Conservation (phyloP, 1,284 basidiomycete species). For the Pholiota adiposa region DNA sequence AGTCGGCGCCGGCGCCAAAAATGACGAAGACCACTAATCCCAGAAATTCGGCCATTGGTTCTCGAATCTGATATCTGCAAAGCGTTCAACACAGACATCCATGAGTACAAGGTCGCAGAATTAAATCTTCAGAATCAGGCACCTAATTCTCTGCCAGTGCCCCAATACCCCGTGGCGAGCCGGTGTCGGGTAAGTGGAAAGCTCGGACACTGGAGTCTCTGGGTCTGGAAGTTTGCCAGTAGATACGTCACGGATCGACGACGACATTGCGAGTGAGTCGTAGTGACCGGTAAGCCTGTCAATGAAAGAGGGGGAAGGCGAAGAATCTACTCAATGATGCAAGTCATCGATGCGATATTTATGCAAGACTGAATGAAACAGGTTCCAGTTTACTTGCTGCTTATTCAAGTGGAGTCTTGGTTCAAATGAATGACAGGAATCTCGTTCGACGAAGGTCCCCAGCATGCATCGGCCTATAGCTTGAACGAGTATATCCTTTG, state of each 20-base stretch:
- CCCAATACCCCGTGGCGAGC: neutral
- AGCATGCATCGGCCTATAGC: neutral
- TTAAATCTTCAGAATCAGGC: neutral
- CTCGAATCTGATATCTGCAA: conserved; percentile 41
- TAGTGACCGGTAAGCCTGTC: no score
- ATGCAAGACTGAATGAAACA: neutral
- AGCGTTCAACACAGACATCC: neutral
- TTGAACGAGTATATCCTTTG: neutral
- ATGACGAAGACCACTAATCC: conserved; percentile 64
- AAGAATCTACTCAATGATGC: neutral
- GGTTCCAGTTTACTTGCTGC: neutral
- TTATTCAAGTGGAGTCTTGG: neutral
- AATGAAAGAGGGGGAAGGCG: neutral
- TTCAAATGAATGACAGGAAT: neutral
- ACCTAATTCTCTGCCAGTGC: conserved; percentile 7
- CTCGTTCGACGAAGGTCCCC: neutral
- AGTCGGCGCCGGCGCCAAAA: conserved; percentile 62
- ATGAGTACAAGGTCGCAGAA: no score
- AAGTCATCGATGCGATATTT: neutral
- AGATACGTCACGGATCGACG: neutral
- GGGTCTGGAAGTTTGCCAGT: neutral
- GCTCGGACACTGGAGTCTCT: neutral
- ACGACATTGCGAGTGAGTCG: neutral
- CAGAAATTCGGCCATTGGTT: conserved; percentile 66
- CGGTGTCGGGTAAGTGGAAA: neutral